Base-by-base conservation (phyloP, 768 basidiomycete genomes). In the Russula sp. region DNA sequence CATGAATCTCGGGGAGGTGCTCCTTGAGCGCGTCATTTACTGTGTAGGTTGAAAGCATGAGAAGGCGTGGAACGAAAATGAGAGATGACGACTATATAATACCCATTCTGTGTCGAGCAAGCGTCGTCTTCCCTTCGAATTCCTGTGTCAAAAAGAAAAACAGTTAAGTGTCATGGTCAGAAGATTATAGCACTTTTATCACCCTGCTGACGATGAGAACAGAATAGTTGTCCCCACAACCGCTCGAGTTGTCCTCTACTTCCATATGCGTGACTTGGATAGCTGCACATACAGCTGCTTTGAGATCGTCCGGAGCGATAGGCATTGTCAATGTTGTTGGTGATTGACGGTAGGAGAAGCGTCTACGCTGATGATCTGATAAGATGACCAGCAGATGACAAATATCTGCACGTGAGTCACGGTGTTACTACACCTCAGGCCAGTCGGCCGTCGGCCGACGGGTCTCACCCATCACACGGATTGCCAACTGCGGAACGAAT, bases 1-100 rank as follows among this genome's bases (percentile, higher is more conserved):
- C 91, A 68, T 94, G 91, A 81, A 94, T 86, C 61, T 87, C 82
- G 0, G 87, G 77, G 61, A 94, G 91, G 68, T 91, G 78, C 2
- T 75, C 76, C 75, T 89, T 92, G 69, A 94, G 71, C 9, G 86
- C 70, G 27, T 90, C 86, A 69, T 93, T 92, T 62, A 94, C 91
- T 93, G 64, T 4, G 57, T 27, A 55, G 47, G 52, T 18, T 14
- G 57, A 59, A 7, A 2, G 16, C 18, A 55, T 44, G 55, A 50
- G 9, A 52, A 42, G n/a, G n/a, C 22, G 42, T 22, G 35, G 40
- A 2, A 39, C 20, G 0, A 42, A 61, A 13, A 14, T 9, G 31
- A 45, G 18, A 14, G 18, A 27, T 6, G 48, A 31, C 18, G 6
- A 10, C 2, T n/a, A 44, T 37, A 22, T 14, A 75, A 58, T 70